These are phyloP conservation scores for Phanerochaete carnosa DNA, from an alignment of 768 basidiomycete genomes.

Conservation along the genomic window DNA sequence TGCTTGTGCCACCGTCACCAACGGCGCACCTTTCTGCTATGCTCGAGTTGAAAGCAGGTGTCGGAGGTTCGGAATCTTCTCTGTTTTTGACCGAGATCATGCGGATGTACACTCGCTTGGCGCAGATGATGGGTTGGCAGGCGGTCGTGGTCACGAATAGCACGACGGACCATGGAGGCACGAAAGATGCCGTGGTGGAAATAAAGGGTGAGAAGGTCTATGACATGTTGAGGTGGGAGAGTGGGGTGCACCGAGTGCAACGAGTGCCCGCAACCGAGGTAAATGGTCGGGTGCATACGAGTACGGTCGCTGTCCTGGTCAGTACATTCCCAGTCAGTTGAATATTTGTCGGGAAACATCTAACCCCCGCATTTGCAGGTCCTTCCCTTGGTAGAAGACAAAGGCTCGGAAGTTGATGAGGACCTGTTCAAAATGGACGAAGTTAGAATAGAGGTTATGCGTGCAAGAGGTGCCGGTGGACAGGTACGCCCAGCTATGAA, in stretches of 20 bases:
- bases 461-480: constrained; percentile 94
- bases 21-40: constrained; percentile 72
- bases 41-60: constrained; percentile 89
- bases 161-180: constrained; percentile 57
- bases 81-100: constrained; percentile 77
- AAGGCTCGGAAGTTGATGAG: constrained; percentile 48
- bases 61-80: constrained; percentile 86
- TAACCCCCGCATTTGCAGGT: constrained; percentile 45
- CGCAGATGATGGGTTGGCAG: constrained; percentile 56
- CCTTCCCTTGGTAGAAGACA: constrained; percentile 73
- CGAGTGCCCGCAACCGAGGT: constrained; percentile 89
- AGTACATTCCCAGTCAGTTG: constrained; percentile 27
- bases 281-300: constrained; percentile 87
- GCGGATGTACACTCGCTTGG: constrained; percentile 77
- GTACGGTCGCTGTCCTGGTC: constrained; percentile 85
- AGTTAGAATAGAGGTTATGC: constrained; percentile 90
- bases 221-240: constrained; percentile 83
- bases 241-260: constrained; percentile 95
- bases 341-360: neutral
- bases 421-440: constrained; percentile 81
- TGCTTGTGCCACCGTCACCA: constrained; percentile 70
- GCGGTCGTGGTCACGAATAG: constrained; percentile 56
- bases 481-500: constrained; percentile 50
- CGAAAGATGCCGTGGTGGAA: constrained; percentile 78
- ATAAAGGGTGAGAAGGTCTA: constrained; percentile 76